These are phyloP conservation scores for Kodamaea fungicola DNA, from an alignment of 1,139 yeast species.

Conservation along the genomic window DNA sequence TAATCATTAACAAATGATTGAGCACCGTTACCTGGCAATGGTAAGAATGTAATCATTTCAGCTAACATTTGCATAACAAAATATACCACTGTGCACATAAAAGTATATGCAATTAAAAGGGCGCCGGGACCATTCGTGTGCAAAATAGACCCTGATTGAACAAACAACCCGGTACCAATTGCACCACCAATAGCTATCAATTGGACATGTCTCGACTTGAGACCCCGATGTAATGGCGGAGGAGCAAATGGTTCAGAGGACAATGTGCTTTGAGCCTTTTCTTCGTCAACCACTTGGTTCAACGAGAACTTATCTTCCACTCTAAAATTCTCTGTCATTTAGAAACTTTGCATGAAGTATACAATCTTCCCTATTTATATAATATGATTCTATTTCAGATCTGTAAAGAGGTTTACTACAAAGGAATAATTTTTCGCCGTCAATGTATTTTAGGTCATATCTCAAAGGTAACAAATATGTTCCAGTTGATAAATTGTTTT, in stretches of 20 bases:
- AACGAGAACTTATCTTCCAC: too few species aligned
- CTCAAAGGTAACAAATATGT: too few species aligned
- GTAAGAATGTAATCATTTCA: conserved; percentile 60
- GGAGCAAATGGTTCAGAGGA: conserved; percentile 15
- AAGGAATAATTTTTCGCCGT: too few species aligned
- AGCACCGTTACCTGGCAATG: conserved; percentile 46
- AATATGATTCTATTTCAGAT: too few species aligned
- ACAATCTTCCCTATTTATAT: too few species aligned
- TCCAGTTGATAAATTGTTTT: too few species aligned
- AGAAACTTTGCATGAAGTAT: too few species aligned
- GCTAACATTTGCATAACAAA: conserved; percentile 56
- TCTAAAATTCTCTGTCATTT: too few species aligned
- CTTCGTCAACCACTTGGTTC: too few species aligned
- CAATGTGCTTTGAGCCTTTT: too few species aligned
- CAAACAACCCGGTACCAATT: conserved; percentile 41
- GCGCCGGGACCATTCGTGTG: conserved; percentile 52
- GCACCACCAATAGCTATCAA: conserved; percentile 40
- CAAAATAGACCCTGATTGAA: conserved; percentile 49
- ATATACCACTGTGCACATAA: conserved; percentile 52
- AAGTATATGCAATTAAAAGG: conserved; percentile 43
- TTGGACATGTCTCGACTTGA: conserved; percentile 37
- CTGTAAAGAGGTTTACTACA: too few species aligned
- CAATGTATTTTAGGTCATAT: too few species aligned
- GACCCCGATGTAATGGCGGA: conserved; percentile 30
- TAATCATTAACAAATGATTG: conserved; percentile 37